Evolutionary conservation across 495 filamentous ascomycete genomes (phyloP).

Genomic region (Neurospora pannonica): DNA sequence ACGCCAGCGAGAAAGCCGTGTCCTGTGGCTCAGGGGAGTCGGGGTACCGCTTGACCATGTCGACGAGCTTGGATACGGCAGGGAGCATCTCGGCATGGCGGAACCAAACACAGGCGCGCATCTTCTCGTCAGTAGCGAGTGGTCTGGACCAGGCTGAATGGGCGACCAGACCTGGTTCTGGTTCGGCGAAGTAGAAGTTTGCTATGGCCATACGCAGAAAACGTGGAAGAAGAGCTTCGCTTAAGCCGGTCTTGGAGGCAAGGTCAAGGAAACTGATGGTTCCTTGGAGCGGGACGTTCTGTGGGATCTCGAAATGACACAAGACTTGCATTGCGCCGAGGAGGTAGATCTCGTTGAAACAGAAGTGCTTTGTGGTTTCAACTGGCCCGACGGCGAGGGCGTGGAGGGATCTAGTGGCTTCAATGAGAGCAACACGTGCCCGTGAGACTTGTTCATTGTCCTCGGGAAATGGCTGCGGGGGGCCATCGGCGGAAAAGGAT

Average conservation of each 20-base stretch:
- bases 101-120: conserved; percentile 12
- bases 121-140: conserved; percentile 12
- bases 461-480: not conserved
- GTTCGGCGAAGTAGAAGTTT: conserved; percentile 27
- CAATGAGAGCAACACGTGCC: conserved; percentile 6
- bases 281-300: conserved; percentile 19
- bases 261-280: conserved; percentile 19
- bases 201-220: conserved; percentile 26
- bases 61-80: conserved; percentile 70
- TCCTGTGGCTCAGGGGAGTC: conserved; percentile 15
- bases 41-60: conserved; percentile 47
- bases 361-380: conserved; percentile 7
- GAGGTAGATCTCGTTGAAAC: conserved; percentile 6
- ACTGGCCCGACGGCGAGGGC: conserved; percentile 6
- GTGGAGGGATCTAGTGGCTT: conserved; percentile 11
- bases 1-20: conserved; percentile 24
- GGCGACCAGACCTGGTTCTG: conserved; percentile 15
- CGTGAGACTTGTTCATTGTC: not conserved
- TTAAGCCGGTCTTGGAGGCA: conserved; percentile 12
- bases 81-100: conserved; percentile 49
- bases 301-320: conserved; percentile 20
- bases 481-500: conserved; percentile 6
- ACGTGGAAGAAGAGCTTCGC: conserved; percentile 17
- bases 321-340: conserved; percentile 10
- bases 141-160: conserved; percentile 23